These are phyloP conservation scores for Cladochytrium replicatum DNA, from an alignment of 192 early-diverging fungal genomes.

Conservation along the genomic window DNA sequence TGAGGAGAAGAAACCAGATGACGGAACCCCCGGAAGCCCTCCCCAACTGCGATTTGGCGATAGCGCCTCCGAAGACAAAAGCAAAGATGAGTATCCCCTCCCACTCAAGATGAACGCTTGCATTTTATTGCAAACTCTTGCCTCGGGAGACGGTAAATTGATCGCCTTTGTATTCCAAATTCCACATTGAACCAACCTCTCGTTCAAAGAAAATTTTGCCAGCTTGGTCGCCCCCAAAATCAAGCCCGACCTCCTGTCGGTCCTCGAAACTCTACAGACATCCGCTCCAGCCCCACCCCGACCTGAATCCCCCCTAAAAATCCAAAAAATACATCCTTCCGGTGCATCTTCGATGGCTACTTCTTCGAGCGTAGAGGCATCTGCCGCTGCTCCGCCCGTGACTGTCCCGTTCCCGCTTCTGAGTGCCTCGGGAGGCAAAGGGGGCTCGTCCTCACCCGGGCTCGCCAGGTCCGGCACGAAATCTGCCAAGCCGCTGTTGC, in stretches of 20 bases:
- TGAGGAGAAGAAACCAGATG: not conserved
- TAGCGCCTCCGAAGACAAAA: not conserved
- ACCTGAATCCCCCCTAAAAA: too few relatives aligned
- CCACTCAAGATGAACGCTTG: slow-evolving; percentile 34
- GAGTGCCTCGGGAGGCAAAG: too few relatives aligned
- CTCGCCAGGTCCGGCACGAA: too few relatives aligned
- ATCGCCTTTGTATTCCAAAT: not conserved
- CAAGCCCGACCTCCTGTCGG: slow-evolving; percentile 2
- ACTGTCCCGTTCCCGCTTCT: too few relatives aligned
- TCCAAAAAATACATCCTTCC: too few relatives aligned
- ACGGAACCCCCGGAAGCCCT: not conserved
- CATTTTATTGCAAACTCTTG: slow-evolving; percentile 22
- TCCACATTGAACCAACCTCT: not conserved
- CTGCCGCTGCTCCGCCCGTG: too few relatives aligned
- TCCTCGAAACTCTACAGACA: slow-evolving; percentile 8
- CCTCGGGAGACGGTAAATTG: slow-evolving; percentile 21
- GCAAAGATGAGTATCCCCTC: slow-evolving; percentile 20
- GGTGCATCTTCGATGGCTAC: too few relatives aligned
- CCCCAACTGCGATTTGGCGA: not conserved
- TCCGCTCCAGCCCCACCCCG: slow-evolving; percentile 14
- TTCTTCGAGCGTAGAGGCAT: too few relatives aligned
- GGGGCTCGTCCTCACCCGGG: too few relatives aligned
- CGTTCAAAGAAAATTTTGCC: slow-evolving; percentile 8
- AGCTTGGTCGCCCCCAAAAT: not conserved
- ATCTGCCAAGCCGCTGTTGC: too few relatives aligned